Percentiles rank a stretch among this genome's conserved stretches.
These are phyloP conservation scores for Cutaneotrichosporon cutaneum DNA, from an alignment of 1,284 basidiomycete genomes.

Conservation along the genomic window DNA sequence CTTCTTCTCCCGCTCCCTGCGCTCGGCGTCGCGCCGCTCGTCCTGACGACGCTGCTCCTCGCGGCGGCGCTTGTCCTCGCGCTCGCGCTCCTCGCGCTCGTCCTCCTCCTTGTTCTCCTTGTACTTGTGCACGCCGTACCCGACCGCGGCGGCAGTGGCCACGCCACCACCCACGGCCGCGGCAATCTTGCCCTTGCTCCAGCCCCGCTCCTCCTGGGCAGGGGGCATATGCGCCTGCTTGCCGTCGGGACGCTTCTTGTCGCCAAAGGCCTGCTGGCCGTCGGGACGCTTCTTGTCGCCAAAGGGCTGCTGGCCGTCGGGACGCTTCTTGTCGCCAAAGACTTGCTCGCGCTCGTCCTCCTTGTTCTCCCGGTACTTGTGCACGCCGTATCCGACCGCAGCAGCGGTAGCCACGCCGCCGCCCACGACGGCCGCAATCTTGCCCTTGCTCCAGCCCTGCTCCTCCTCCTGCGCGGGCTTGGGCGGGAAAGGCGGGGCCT, in stretches of 20 bases:
- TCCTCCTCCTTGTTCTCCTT: constrained; percentile 13
- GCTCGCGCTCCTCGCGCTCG: not conserved
- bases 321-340: too few relatives aligned
- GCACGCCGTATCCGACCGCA: constrained; percentile 5
- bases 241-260: too few relatives aligned
- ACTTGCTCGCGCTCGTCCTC: not conserved
- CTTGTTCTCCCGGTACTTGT: constrained; percentile 10
- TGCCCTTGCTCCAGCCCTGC: too few relatives aligned
- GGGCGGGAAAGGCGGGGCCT: too few relatives aligned
- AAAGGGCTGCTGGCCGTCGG: too few relatives aligned
- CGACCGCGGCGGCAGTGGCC: constrained; percentile 7
- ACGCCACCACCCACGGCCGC: constrained; percentile 5
- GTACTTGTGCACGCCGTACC: constrained; percentile 7
- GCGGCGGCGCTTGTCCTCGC: not conserved
- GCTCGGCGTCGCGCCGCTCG: not conserved
- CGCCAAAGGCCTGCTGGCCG: too few relatives aligned
- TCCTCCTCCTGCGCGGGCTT: too few relatives aligned
- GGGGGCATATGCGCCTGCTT: too few relatives aligned
- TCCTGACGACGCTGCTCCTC: too few relatives aligned
- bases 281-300: too few relatives aligned
- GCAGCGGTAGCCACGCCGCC: constrained; percentile 3
- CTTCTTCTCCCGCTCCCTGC: not conserved
- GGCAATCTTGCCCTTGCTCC: constrained; percentile 18
- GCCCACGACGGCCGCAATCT: not conserved
- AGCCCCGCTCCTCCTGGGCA: constrained; percentile 3